A percentile compares a stretch with the other conserved stretches of the same genome.
Conservation (phyloP, 176 grass and related monocot genomes). For the Eleusine coracana region DNA sequence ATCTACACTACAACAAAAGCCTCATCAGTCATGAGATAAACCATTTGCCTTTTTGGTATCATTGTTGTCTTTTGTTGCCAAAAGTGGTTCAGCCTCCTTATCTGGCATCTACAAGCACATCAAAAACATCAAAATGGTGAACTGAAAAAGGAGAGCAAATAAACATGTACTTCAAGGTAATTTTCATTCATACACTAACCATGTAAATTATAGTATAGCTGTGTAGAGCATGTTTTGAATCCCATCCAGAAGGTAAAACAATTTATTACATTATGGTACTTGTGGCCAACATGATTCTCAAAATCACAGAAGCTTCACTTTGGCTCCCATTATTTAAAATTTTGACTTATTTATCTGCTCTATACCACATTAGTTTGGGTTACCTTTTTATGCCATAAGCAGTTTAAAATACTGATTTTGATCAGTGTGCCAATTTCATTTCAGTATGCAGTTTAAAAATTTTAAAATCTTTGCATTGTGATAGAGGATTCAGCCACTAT, state of each 20-base stretch:
- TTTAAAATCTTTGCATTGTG: neutral
- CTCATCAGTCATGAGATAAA: constrained; percentile 65
- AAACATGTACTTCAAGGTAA: constrained; percentile 15
- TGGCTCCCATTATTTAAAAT: constrained; percentile 23
- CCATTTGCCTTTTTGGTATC: constrained; percentile 86
- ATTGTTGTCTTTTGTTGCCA: constrained; percentile 68
- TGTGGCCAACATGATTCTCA: constrained; percentile 7
- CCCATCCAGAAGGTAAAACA: neutral
- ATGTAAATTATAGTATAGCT: constrained; percentile 12
- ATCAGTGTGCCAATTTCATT: constrained; percentile 13
- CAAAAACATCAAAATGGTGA: constrained; percentile 24
- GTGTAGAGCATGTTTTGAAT: neutral
- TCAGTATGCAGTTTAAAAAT: neutral
- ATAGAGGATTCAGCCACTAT: constrained; percentile 9
- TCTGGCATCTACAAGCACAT: constrained; percentile 71
- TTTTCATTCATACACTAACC: neutral
- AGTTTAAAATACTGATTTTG: constrained; percentile 31
- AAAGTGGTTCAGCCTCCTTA: constrained; percentile 82
- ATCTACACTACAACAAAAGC: constrained; percentile 56
- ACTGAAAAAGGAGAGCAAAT: constrained; percentile 21
- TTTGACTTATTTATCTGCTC: constrained; percentile 18
- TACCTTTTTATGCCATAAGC: constrained; percentile 1
- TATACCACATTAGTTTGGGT: neutral
- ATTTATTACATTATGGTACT: neutral
- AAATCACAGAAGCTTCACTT: constrained; percentile 8